Evolutionary conservation across 192 early-diverging fungal species (phyloP), one percentile per base, ranked within the genome.

Genomic region (Pilobolus umbonatus): DNA sequence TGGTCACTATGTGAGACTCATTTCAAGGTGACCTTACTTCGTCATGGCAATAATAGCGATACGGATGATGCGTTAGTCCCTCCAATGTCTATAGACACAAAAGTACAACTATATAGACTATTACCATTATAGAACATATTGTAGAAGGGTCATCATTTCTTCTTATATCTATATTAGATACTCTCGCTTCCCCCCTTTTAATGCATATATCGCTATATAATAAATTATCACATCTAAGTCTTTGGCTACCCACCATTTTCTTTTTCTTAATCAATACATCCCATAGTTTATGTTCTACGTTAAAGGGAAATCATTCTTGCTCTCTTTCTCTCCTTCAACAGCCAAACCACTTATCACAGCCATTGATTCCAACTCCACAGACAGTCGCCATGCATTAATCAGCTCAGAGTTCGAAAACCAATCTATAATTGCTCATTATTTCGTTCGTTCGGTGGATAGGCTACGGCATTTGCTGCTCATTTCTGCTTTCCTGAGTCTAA

Each of bases 41-140:
- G 11, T 17, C 25, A 32, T 1, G 48, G 59, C 24, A 21, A 36
- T 22, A 10, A 21, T 0, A 7, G 51, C 5, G 64, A 65, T 52
- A 4, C 7, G 12, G 64, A 65, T 59, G 46, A 29, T 50, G 24
- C 36, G 30, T 28, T 65, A 19, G 43, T 65, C 0, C 64, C 64
- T 36, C 29, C 5, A 9, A 31, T 32, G 17, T 26, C 64, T 26
- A 11, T 52, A 17, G 30, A 21, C 2, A 52, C 56, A 14, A 35
- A 56, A 26, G 64, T 65, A 17, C 55, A 65, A 42, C 9, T 65
- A 4, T 65, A 65, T 59, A 46, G 64, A 5, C 36, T 65, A 15
- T 21, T 31, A 29, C 49, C 28, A 31, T 14, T 38, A 14, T 12
- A 21, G 38, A 34, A 54, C 38, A 54, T 38, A 54, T 54, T 17